These are phyloP conservation scores for Otatea glauca DNA, from an alignment of 176 grass and related monocot species.

Conservation along the genomic window DNA sequence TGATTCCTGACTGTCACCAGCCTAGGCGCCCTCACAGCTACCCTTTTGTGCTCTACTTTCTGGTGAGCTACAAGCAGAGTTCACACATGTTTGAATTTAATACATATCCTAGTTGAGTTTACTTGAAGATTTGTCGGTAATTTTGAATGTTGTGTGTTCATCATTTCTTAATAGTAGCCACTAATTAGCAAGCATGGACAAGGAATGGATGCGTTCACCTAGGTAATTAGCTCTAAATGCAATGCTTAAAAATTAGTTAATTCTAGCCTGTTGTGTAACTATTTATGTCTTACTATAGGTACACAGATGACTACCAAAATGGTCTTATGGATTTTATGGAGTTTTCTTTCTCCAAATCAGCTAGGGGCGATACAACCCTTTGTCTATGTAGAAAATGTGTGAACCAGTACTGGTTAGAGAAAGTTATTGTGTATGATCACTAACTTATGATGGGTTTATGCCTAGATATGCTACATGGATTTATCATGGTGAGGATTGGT, in stretches of 20 bases:
- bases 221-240: too few species aligned
- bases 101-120: background rate
- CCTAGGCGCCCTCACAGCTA: background rate
- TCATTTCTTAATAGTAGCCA: too few species aligned
- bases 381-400: constrained; percentile 2
- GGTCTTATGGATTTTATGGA: too few species aligned
- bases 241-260: too few species aligned
- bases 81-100: background rate
- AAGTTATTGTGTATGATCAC: background rate
- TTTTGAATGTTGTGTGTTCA: too few species aligned
- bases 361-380: background rate
- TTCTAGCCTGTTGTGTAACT: too few species aligned
- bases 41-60: background rate
- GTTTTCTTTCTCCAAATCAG: too few species aligned
- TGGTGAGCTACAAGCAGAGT: background rate
- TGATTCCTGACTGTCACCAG: background rate
- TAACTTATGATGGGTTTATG: background rate
- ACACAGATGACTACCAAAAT: too few species aligned
- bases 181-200: too few species aligned
- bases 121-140: too few species aligned
- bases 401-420: background rate
- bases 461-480: background rate
- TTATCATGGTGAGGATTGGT: background rate
- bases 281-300: background rate
- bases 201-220: too few species aligned